Evolutionary conservation across 371 early-diverging fungal species (phyloP), one percentile per base, ranked within the genome.

Genomic region (Massospora cicadina): DNA sequence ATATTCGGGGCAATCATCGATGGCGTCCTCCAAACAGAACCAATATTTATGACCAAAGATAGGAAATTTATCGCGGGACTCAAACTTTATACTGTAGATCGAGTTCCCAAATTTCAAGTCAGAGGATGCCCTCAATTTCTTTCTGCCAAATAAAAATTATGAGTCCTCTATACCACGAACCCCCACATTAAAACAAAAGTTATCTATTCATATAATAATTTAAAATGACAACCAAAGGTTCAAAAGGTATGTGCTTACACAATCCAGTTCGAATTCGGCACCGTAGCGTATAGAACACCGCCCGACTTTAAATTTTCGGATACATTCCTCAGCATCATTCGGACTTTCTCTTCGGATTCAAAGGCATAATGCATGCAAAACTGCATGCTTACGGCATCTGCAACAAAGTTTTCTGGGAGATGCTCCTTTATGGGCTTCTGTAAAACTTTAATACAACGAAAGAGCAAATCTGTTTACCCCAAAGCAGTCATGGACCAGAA

Each of bases 301-400:
- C 93, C 94, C 1, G 77, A 65, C n/a, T 76, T 76, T 69, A 99
- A 72, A 43, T 85, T 79, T 1, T 72, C 66, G 0, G 88, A 71
- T 2, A 98, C 87, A 71, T 98, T 98, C 57, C 80, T 71, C 33
- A 98, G 71, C 75, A 89, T 88, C 65, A 74, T 83, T 26, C 90
- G 77, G 0, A 89, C 88, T 68, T 84, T 86, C 12, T 71, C 68
- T 72, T 95, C 93, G 1, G 81, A 79, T 68, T 89, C 88, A 71
- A 98, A 99, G 0, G 95, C 87, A 74, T 99, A 99, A 70, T 99
- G 99, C 61, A 98, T 74, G 69, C 91, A 90, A 72, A 99, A 99
- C 73, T 99, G 99, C 74, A 87, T 83, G 60, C 90, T 90, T 0
- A 97, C 90, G 23, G 93, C 76, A 71, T 99, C 91, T 28, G 62